Conservation (phyloP, 495 filamentous ascomycete species). For the Venustampulla echinocandica region DNA sequence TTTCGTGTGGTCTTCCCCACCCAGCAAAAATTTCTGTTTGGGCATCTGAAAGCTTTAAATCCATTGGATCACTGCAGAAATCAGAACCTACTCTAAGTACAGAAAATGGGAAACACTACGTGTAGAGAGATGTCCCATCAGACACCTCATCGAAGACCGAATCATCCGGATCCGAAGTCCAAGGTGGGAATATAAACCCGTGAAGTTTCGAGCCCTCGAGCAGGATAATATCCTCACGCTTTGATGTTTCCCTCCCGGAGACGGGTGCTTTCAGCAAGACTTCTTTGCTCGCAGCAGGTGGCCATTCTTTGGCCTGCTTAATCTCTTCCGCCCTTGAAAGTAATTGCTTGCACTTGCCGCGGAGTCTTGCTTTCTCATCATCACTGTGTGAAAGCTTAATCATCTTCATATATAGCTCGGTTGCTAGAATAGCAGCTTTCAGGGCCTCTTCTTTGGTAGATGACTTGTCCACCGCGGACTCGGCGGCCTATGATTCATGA, state of each 20-base stretch:
- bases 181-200: constrained; percentile 73
- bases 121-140: constrained; percentile 19
- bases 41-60: constrained; percentile 57
- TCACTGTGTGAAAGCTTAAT: constrained; percentile 40
- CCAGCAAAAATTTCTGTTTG: constrained; percentile 65
- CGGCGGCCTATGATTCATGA: constrained; percentile 47
- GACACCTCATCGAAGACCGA: constrained; percentile 16
- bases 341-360: constrained; percentile 56
- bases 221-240: constrained; percentile 69
- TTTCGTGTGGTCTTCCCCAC: constrained; percentile 70
- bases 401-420: constrained; percentile 71
- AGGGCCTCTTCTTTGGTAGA: constrained; percentile 59
- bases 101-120: constrained; percentile 17
- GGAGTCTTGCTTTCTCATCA: constrained; percentile 50
- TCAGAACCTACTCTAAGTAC: not conserved
- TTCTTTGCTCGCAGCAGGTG: constrained; percentile 14
- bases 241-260: constrained; percentile 55
- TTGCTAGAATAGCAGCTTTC: constrained; percentile 60
- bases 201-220: constrained; percentile 70
- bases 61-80: constrained; percentile 51
- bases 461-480: constrained; percentile 45
- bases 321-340: constrained; percentile 63
- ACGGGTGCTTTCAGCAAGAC: constrained; percentile 33
- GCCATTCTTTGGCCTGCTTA: constrained; percentile 38
- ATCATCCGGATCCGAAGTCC: constrained; percentile 50